phyloP scores from a whole-genome alignment of 2,329 filamentous ascomycete species.

The Fusarium austroafricanum region DNA sequence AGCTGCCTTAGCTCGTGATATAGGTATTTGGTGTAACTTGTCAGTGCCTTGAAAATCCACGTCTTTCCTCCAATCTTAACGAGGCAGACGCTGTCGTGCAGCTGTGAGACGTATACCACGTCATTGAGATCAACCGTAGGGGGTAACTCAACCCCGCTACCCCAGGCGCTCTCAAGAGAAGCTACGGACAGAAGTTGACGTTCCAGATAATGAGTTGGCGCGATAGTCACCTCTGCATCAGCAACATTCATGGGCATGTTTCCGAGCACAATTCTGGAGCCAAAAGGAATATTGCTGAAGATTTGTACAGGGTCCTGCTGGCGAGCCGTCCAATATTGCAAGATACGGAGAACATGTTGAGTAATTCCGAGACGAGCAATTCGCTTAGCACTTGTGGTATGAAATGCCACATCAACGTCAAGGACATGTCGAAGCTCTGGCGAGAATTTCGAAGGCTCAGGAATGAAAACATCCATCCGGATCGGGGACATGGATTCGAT shows the following conservation, averaged over 20 bases:
- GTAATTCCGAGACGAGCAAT: slow-evolving; percentile 64
- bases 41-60: slow-evolving; percentile 69
- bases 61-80: slow-evolving; percentile 57
- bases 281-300: slow-evolving; percentile 65
- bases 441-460: slow-evolving; percentile 59
- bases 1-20: slow-evolving; percentile 71
- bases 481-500: slow-evolving; percentile 59
- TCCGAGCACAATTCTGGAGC: slow-evolving; percentile 66
- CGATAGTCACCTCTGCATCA: slow-evolving; percentile 60
- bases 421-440: slow-evolving; percentile 59
- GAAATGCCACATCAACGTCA: slow-evolving; percentile 63
- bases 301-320: slow-evolving; percentile 47
- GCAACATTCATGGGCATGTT: slow-evolving; percentile 61
- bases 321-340: slow-evolving; percentile 62
- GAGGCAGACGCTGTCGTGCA: slow-evolving; percentile 70
- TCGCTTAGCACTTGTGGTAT: slow-evolving; percentile 63
- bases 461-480: slow-evolving; percentile 69
- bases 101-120: slow-evolving; percentile 63
- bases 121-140: slow-evolving; percentile 61
- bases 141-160: slow-evolving; percentile 55
- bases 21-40: slow-evolving; percentile 68
- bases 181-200: slow-evolving; percentile 60
- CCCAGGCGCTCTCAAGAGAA: slow-evolving; percentile 59
- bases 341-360: slow-evolving; percentile 64
- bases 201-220: slow-evolving; percentile 65